Percentiles rank a stretch among this genome's conserved stretches.
These are phyloP conservation scores for Phlegmacium glaucopus DNA, from an alignment of 768 basidiomycete species.

Conservation along the genomic window DNA sequence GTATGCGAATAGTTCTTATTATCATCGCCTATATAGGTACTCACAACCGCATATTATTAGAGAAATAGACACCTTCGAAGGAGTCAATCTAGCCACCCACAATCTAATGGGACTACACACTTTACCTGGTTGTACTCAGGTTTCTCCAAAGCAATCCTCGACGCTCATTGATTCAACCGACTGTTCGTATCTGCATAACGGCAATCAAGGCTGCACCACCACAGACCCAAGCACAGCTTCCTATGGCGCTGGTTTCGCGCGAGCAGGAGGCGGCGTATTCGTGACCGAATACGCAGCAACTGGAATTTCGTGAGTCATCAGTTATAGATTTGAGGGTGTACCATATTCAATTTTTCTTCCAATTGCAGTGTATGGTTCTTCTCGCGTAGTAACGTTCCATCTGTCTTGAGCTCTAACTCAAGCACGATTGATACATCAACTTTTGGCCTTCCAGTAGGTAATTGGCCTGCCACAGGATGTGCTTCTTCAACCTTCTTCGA, in stretches of 20 bases:
- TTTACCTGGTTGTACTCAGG: conserved; percentile 51
- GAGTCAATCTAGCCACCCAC: conserved; percentile 60
- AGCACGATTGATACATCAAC: conserved; percentile 51
- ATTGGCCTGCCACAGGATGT: conserved; percentile 62
- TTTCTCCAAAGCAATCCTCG: conserved; percentile 46
- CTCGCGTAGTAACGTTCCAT: conserved; percentile 46
- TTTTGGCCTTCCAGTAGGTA: conserved; percentile 66
- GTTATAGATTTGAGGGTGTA: too few species aligned
- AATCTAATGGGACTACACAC: conserved; percentile 78
- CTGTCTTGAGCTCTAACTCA: conserved; percentile 42
- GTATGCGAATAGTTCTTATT: conserved; percentile 23
- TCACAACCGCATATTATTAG: conserved; percentile 21
- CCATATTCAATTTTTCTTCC: too few species aligned
- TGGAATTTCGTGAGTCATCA: conserved; percentile 56
- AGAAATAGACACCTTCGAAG: conserved; percentile 82
- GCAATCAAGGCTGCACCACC: conserved; percentile 65
- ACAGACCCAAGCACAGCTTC: conserved; percentile 49
- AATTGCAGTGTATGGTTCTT: conserved; percentile 60
- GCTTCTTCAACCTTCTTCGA: conserved; percentile 49
- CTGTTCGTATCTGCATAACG: conserved; percentile 51
- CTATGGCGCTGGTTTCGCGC: conserved; percentile 66
- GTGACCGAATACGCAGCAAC: conserved; percentile 67
- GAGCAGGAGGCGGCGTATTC: conserved; percentile 67
- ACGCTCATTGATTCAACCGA: conserved; percentile 53
- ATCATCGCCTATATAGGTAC: neutral